Base-by-base conservation (phyloP, 2,329 filamentous ascomycete genomes). In the Paecilomyces sp. region DNA sequence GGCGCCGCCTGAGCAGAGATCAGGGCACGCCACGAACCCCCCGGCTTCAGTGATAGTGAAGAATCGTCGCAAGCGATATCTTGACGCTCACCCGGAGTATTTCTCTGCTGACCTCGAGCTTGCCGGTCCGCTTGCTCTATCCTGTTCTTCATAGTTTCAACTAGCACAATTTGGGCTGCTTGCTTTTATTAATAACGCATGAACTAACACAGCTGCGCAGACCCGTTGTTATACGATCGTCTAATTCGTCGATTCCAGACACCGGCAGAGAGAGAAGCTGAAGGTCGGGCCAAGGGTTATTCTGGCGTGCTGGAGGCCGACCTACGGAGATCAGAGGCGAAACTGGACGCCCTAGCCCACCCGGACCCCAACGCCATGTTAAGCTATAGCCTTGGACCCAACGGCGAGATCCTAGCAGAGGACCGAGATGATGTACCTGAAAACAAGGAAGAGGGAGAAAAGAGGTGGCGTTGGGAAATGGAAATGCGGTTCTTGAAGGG, bases 181-280 rank as follows among this genome's bases (percentile, higher is more conserved):
- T 54, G 12, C 25, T 58, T 54, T n/a, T 24, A 28, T 28, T 22
- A 51, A 41, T 13, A 54, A 52, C 6, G 25, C 33, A 28, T 59
- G 15, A 56, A 60, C 62, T 75, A 73, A 74, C 59, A 58, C 55
- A 64, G 60, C 59, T 63, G 57, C 62, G 58, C 70, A 82, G 90
- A 94, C 74, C 91, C 91, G 0, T 78, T 93, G 8, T 83, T 95
- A 33, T 96, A 96, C 78, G 90, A 95, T 72, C 83, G 85, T 57
- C 81, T 95, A 25, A 84, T 96, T 61, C 86, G 90, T 57, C 85
- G 85, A 57, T 92, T 92, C 71, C 90, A 92, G 64, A 87, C 87
- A 0, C 77, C 87, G 2, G 79, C 81, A 3, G 91, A 96, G 75
- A 85, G 90, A 57, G 86, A 91, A 70, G 82, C 82, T 6, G 90